Percentiles rank a stretch among this genome's conserved stretches.
Evolutionary conservation across 1,284 basidiomycete species (phyloP).

Genomic region (Ganoderma lingzhi): DNA sequence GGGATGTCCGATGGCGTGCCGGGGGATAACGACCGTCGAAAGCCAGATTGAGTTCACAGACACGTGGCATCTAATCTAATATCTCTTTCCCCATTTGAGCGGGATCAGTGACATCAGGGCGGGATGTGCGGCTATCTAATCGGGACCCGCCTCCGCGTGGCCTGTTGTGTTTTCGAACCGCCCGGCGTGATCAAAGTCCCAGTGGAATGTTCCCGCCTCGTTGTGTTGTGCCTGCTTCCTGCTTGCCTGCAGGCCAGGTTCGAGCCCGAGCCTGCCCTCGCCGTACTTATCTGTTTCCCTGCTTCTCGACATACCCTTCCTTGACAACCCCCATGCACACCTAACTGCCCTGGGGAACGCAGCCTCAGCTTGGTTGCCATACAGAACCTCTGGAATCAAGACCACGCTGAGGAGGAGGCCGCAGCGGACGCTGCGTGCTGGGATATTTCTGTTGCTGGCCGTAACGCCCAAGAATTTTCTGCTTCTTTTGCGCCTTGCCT

Average conservation of each 20-base stretch:
- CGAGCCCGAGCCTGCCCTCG: conserved; percentile 8
- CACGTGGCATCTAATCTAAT: conserved; percentile 1
- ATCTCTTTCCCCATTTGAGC: background rate
- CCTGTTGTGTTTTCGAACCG: conserved; percentile 9
- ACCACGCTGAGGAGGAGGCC: background rate
- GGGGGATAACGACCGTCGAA: background rate
- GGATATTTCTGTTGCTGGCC: background rate
- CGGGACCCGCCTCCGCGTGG: conserved; percentile 1
- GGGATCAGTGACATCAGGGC: background rate
- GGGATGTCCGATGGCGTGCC: conserved; percentile 2
- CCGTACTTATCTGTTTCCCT: conserved; percentile 5
- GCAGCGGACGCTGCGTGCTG: background rate
- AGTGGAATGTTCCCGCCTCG: conserved; percentile 19
- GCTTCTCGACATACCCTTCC: conserved; percentile 1
- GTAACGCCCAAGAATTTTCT: conserved; percentile 2
- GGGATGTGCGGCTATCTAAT: conserved; percentile 10
- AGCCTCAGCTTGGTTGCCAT: background rate
- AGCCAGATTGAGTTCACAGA: too few relatives aligned
- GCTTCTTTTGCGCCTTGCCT: background rate
- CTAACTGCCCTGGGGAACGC: background rate
- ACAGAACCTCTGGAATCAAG: background rate
- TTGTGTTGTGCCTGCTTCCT: conserved; percentile 15
- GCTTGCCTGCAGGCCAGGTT: conserved; percentile 22
- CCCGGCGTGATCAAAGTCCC: conserved; percentile 7
- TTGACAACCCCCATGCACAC: background rate